Conservation (phyloP, 768 basidiomycete genomes). For the Cubamyces sp. region DNA sequence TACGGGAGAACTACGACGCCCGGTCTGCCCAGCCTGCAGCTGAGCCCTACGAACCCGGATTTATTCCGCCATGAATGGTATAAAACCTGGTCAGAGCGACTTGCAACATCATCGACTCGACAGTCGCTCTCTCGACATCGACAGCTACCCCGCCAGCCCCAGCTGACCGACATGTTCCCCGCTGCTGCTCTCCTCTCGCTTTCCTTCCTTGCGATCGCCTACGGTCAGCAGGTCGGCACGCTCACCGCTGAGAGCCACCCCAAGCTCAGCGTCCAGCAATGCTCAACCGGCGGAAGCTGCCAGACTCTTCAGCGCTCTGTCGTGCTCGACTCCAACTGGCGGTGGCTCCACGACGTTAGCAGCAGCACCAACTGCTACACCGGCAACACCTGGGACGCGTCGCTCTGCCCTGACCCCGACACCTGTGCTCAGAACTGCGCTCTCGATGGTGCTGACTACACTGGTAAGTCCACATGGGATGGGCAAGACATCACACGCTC, state of each 20-base stretch:
- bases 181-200: conserved; percentile 35
- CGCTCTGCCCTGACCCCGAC: conserved; percentile 51
- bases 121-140: conserved; percentile 19
- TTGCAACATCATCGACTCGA: conserved; percentile 22
- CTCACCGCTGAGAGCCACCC: conserved; percentile 53
- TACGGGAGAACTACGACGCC: conserved; percentile 4
- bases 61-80: conserved; percentile 14
- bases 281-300: conserved; percentile 50
- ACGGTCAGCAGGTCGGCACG: conserved; percentile 56
- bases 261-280: conserved; percentile 48
- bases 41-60: conserved; percentile 3
- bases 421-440: conserved; percentile 48
- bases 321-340: conserved; percentile 60
- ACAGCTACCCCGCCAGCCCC: conserved; percentile 3
- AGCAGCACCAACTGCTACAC: conserved; percentile 52
- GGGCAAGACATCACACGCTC: background rate
- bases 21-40: background rate
- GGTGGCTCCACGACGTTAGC: conserved; percentile 44
- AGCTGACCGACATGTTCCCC: conserved; percentile 35
- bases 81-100: conserved; percentile 1
- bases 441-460: conserved; percentile 41
- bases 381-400: conserved; percentile 57
- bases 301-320: conserved; percentile 39
- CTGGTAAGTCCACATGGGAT: background rate
- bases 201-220: conserved; percentile 43